Evolutionary conservation across 2,329 filamentous ascomycete genomes (phyloP).

Genomic region (Talaromyces sp.): DNA sequence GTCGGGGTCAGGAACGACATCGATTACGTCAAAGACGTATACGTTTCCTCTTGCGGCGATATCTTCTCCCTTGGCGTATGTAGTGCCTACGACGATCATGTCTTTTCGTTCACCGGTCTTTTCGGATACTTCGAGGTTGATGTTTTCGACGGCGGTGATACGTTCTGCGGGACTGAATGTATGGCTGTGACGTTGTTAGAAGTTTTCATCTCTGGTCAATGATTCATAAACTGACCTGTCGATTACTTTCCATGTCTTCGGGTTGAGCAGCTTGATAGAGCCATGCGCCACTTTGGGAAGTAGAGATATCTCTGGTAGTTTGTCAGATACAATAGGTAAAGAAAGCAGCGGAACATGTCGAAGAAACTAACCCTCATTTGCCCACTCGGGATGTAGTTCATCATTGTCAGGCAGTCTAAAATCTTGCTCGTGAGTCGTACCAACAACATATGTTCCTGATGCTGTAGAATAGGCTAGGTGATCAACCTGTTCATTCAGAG

Average conservation of each 20-base stretch:
- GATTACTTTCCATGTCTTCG: slow-evolving; percentile 70
- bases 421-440: slow-evolving; percentile 60
- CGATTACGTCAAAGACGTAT: slow-evolving; percentile 86
- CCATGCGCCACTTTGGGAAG: slow-evolving; percentile 67
- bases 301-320: slow-evolving; percentile 45
- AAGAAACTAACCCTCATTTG: slow-evolving; percentile 55
- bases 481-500: slow-evolving; percentile 64
- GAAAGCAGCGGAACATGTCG: slow-evolving; percentile 14
- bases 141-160: slow-evolving; percentile 73
- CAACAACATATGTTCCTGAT: slow-evolving; percentile 70
- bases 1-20: slow-evolving; percentile 83
- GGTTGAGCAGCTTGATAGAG: slow-evolving; percentile 71
- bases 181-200: slow-evolving; percentile 39
- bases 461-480: slow-evolving; percentile 71
- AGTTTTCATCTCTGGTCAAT: not conserved
- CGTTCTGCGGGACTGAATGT: slow-evolving; percentile 69
- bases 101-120: slow-evolving; percentile 79
- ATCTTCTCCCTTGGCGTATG: slow-evolving; percentile 83
- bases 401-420: slow-evolving; percentile 86
- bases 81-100: slow-evolving; percentile 78
- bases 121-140: slow-evolving; percentile 86
- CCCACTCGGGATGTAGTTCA: slow-evolving; percentile 75
- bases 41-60: slow-evolving; percentile 77
- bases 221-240: slow-evolving; percentile 49
- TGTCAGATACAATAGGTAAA: slow-evolving; percentile 14